phyloP scores from a whole-genome alignment of 495 filamentous ascomycete genomes.

The Annulohypoxylon maeteangense region DNA sequence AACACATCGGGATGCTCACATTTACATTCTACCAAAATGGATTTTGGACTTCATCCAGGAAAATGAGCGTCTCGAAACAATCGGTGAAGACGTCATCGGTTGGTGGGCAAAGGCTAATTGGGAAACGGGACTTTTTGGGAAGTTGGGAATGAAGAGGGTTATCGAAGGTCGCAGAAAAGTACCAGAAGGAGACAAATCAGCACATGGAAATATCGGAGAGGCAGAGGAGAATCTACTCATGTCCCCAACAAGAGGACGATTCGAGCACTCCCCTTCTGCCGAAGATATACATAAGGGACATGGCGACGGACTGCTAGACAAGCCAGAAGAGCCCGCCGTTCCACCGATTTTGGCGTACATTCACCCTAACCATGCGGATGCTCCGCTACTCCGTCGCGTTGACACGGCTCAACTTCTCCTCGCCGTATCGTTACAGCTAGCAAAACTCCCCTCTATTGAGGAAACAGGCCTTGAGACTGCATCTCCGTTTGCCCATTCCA shows the following conservation, averaged over 20 bases:
- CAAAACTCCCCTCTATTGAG: slow-evolving; percentile 75
- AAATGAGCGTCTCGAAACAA: slow-evolving; percentile 83
- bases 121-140: slow-evolving; percentile 82
- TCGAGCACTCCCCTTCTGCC: slow-evolving; percentile 42
- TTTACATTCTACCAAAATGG: slow-evolving; percentile 95
- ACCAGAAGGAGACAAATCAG: slow-evolving; percentile 14
- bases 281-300: slow-evolving; percentile 28
- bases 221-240: slow-evolving; percentile 27
- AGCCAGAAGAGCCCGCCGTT: slow-evolving; percentile 50
- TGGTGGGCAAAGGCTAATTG: slow-evolving; percentile 95
- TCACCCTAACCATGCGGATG: slow-evolving; percentile 59
- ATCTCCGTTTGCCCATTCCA: slow-evolving; percentile 76
- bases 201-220: slow-evolving; percentile 25
- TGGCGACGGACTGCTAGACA: slow-evolving; percentile 29
- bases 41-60: slow-evolving; percentile 79
- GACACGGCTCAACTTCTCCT: slow-evolving; percentile 86
- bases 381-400: slow-evolving; percentile 80
- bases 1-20: slow-evolving; percentile 85
- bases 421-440: slow-evolving; percentile 82
- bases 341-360: slow-evolving; percentile 84
- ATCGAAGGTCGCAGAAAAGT: slow-evolving; percentile 55
- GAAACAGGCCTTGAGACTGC: slow-evolving; percentile 65
- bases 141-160: slow-evolving; percentile 76
- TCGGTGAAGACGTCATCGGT: slow-evolving; percentile 91
- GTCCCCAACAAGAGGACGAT: slow-evolving; percentile 34